Conservation (phyloP, 108 stramenopile species). For the Cyclotella choctawhatcheeana region DNA sequence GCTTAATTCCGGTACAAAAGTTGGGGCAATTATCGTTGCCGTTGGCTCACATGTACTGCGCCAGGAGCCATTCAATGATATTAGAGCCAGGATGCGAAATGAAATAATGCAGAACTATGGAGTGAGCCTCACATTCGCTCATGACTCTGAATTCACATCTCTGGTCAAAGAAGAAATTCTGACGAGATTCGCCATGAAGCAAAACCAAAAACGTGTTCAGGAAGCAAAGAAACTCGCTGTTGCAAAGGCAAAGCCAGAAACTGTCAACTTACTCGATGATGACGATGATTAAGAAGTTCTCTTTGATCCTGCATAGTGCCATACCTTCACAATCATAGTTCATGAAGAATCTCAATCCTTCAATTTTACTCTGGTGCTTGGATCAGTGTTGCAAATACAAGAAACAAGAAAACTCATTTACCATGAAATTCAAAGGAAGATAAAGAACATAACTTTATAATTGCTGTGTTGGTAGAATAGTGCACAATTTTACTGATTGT, state of each 20-base stretch:
- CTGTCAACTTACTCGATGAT: constrained; percentile 37
- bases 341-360: too few species aligned
- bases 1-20: constrained; percentile 4
- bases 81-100: constrained; percentile 8
- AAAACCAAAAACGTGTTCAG: background rate
- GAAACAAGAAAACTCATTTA: too few species aligned
- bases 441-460: too few species aligned
- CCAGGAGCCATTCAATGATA: background rate
- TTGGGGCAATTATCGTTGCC: constrained; percentile 31
- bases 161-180: constrained; percentile 26
- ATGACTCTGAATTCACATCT: constrained; percentile 42
- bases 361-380: too few species aligned
- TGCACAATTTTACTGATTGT: too few species aligned
- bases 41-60: constrained; percentile 59
- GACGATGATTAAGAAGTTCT: constrained; percentile 12
- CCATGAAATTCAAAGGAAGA: too few species aligned
- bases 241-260: constrained; percentile 4
- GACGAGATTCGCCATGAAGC: background rate
- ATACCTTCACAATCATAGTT: too few species aligned
- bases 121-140: constrained; percentile 34
- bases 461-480: too few species aligned
- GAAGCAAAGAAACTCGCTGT: background rate
- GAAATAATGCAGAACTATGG: constrained; percentile 16
- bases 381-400: too few species aligned
- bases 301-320: too few species aligned